Conservation (phyloP, 2,329 filamentous ascomycete genomes). For the Berkeleyomyces rouxiae region DNA sequence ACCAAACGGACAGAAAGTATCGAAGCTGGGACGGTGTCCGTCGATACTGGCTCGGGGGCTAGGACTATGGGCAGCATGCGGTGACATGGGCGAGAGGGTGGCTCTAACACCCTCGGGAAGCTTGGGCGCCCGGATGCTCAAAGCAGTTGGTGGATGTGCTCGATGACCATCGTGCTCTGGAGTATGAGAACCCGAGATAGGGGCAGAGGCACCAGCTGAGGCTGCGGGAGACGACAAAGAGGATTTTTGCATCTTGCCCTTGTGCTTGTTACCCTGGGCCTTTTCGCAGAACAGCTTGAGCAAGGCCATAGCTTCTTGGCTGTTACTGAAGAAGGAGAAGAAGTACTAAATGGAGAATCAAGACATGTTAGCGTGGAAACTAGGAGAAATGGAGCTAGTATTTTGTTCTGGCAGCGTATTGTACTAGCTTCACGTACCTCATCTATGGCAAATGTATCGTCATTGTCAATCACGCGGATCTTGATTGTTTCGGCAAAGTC, state of each 20-base stretch:
- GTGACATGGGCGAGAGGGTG: constrained; percentile 38
- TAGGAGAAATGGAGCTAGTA: neutral
- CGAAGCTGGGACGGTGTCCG: constrained; percentile 34
- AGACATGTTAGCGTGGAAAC: neutral
- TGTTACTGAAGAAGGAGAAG: constrained; percentile 84
- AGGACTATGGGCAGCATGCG: constrained; percentile 24
- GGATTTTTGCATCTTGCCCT: neutral
- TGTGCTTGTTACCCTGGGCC: constrained; percentile 19
- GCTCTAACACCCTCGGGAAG: constrained; percentile 43
- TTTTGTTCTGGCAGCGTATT: neutral
- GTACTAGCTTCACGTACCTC: constrained; percentile 40
- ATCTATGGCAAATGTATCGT: constrained; percentile 87
- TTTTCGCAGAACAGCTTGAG: constrained; percentile 54
- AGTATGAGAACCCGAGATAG: neutral
- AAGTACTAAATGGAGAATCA: constrained; percentile 51
- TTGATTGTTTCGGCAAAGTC: constrained; percentile 91
- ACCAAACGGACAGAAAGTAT: constrained; percentile 31
- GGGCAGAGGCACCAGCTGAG: neutral
- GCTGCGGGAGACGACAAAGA: neutral
- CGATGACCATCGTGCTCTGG: neutral
- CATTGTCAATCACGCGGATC: constrained; percentile 79
- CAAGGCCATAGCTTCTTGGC: constrained; percentile 66
- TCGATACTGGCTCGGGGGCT: constrained; percentile 42
- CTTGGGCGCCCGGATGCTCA: constrained; percentile 23
- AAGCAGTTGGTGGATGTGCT: constrained; percentile 14